phyloP scores from a whole-genome alignment of 2,329 filamentous ascomycete species.

The Sporothrix variecibatus region DNA sequence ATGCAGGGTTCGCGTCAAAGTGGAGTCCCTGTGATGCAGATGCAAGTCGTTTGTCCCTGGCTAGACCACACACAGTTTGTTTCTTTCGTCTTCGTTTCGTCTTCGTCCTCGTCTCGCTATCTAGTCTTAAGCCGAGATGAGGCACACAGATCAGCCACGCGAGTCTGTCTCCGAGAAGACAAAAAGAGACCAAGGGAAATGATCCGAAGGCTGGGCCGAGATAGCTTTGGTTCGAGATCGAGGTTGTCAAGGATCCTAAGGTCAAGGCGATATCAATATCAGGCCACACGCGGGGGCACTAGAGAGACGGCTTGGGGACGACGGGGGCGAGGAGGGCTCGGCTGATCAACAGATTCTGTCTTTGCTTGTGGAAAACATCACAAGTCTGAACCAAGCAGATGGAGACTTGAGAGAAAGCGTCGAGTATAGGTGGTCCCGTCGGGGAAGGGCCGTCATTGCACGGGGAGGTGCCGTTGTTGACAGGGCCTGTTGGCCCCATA shows the following conservation, averaged over 20 bases:
- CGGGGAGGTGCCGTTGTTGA: not conserved
- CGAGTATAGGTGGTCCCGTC: not conserved
- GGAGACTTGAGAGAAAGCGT: not conserved
- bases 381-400: not conserved
- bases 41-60: not conserved
- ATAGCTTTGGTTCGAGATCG: not conserved
- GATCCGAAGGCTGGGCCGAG: not conserved
- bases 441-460: constrained; percentile 3
- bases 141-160: not conserved
- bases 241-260: not conserved
- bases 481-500: not conserved
- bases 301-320: not conserved
- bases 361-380: not conserved
- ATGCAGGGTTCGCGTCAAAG: not conserved
- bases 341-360: not conserved
- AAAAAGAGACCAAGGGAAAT: not conserved
- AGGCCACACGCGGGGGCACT: not conserved
- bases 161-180: not conserved
- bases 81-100: no score
- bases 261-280: not conserved
- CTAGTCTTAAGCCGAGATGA: not conserved
- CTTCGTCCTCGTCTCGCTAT: no score
- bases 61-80: not conserved
- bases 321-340: no score
- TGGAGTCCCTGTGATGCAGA: not conserved